Evolutionary conservation across 2,329 filamentous ascomycete species (phyloP), one percentile per base, ranked within the genome.

Genomic region (Pseudonectria foliicola): DNA sequence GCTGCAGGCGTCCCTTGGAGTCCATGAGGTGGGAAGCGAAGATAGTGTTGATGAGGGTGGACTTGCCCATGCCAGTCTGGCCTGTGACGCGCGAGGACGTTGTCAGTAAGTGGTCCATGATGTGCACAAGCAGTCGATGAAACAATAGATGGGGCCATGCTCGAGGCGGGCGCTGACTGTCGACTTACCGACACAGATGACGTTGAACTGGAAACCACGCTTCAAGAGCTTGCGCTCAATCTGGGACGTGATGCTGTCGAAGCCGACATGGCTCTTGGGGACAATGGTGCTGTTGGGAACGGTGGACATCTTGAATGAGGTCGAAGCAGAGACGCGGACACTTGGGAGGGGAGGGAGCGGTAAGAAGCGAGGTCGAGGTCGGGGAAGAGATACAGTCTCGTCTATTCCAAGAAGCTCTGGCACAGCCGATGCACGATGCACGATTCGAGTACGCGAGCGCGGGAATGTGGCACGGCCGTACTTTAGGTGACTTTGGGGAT

Each of bases 161-260:
- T 27, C 23, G 12, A 14, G 15, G 24, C 27, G 10, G 10, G 21
- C 25, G 27, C 14, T 7, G 16, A 31, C 24, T 34, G 36, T 30
- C 26, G 44, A 82, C 90, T 64, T 75, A 96, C 92, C 92, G 64
- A 96, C 92, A 65, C 89, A 95, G 67, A 96, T 96, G 61, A 96
- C 84, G 66, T 98, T 98, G 80, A 98, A 98, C 70, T 98, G 92
- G 70, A 98, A 98, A 56, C 92, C 92, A 70, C 92, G 88, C 79
- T 98, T 98, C 71, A 98, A 68, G 62, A 96, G 83, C 83, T 98
- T 98, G 73, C 86, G 85, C 82, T 98, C 92, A 57, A 98, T 98
- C 75, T 98, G 92, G 53, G 83, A 88, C 55, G 92, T 98, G 76
- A 98, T 98, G 74, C 88, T 95, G 75, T 98, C 92, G 74, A 98